Percentiles rank a stretch among this genome's conserved stretches.
These are phyloP conservation scores for Phytophthora palmivora DNA, from an alignment of 352 stramenopile genomes.

Conservation along the genomic window DNA sequence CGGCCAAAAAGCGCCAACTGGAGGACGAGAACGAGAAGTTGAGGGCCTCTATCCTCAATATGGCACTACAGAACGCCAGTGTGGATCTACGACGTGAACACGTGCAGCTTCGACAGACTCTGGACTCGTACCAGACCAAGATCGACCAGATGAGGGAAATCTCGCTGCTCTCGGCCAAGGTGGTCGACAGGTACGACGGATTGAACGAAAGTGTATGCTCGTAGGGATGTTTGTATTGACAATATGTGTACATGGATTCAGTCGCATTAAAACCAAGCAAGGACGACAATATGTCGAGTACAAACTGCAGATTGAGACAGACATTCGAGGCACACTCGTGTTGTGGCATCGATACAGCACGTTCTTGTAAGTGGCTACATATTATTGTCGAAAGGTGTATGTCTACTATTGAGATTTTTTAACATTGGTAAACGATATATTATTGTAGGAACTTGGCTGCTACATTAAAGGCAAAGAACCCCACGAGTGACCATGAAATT, in stretches of 20 bases:
- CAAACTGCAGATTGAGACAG: conserved; percentile 89
- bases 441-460: conserved; percentile 70
- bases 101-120: conserved; percentile 82
- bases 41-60: conserved; percentile 75
- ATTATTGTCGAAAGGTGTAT: conserved; percentile 29
- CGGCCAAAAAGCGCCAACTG: conserved; percentile 75
- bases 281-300: conserved; percentile 90
- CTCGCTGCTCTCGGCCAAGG: conserved; percentile 82
- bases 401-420: neutral
- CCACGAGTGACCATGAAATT: conserved; percentile 73
- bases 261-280: conserved; percentile 88
- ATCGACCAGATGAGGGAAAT: conserved; percentile 91
- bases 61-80: conserved; percentile 80
- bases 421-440: neutral
- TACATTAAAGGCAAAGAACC: conserved; percentile 86
- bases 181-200: conserved; percentile 76
- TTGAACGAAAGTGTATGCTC: conserved; percentile 2
- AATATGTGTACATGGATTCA: conserved; percentile 34
- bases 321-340: conserved; percentile 86
- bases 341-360: conserved; percentile 91
- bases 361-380: conserved; percentile 66
- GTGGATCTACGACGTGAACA: conserved; percentile 83
- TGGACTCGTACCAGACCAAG: conserved; percentile 90
- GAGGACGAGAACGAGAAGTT: conserved; percentile 88
- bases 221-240: conserved; percentile 12